Percentiles rank a stretch among this genome's conserved stretches.
Conservation (phyloP, 2,329 filamentous ascomycete genomes). For the Phaeosphaeriaceae sp. region DNA sequence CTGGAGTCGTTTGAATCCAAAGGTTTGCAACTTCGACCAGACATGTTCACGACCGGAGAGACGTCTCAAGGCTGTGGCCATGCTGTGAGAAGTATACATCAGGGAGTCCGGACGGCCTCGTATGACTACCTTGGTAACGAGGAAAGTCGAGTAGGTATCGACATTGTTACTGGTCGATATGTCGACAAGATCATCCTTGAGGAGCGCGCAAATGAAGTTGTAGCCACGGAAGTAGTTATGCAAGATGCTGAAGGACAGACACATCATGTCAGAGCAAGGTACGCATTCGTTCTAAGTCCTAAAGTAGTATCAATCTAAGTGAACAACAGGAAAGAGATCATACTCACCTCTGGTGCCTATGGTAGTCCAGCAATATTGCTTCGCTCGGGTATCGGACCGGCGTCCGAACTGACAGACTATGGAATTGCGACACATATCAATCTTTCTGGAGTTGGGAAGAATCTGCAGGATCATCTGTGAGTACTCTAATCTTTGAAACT, state of each 20-base stretch:
- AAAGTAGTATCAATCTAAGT: background rate
- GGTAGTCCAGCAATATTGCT: slow-evolving; percentile 45
- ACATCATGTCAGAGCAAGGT: background rate
- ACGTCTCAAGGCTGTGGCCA: slow-evolving; percentile 11
- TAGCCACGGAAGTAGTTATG: background rate
- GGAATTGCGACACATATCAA: slow-evolving; percentile 59
- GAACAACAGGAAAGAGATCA: slow-evolving; percentile 14
- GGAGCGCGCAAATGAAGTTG: background rate
- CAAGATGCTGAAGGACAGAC: background rate
- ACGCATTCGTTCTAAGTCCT: background rate
- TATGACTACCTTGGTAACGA: slow-evolving; percentile 34
- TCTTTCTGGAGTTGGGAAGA: slow-evolving; percentile 66
- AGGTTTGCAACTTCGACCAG: slow-evolving; percentile 12
- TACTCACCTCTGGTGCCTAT: slow-evolving; percentile 24
- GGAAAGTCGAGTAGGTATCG: background rate
- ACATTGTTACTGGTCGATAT: slow-evolving; percentile 10
- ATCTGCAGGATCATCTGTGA: slow-evolving; percentile 63
- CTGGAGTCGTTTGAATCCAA: slow-evolving; percentile 17
- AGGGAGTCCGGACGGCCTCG: slow-evolving; percentile 11
- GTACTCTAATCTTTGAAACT: background rate
- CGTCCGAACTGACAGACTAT: slow-evolving; percentile 56
- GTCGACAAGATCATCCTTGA: slow-evolving; percentile 54
- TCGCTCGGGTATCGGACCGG: slow-evolving; percentile 63
- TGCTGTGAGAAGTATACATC: slow-evolving; percentile 9
- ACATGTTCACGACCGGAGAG: slow-evolving; percentile 19